These are phyloP conservation scores for Toxicodendron radicans DNA, from an alignment of 345 rosid species.

Conservation along the genomic window DNA sequence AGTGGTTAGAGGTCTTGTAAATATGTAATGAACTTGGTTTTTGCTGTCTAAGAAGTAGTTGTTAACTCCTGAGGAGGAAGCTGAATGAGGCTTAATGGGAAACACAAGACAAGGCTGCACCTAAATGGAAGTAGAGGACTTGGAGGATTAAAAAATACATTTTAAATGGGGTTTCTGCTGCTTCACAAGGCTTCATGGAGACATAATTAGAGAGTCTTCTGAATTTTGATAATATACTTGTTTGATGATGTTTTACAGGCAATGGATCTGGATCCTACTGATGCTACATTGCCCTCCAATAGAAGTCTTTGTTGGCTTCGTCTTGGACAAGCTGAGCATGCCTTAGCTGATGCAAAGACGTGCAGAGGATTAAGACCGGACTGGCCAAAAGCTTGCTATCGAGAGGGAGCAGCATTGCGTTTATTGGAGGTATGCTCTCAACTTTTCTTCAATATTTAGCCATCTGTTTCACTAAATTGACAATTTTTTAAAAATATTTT, in stretches of 20 bases:
- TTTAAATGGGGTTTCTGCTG: neutral
- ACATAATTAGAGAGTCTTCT: neutral
- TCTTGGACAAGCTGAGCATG: slow-evolving; percentile 73
- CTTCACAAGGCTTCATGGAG: neutral
- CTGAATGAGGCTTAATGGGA: neutral
- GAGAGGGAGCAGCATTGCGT: slow-evolving; percentile 92
- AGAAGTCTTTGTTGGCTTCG: slow-evolving; percentile 91
- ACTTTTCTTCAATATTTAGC: neutral
- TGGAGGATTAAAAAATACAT: neutral
- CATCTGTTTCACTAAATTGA: neutral
- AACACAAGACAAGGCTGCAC: neutral
- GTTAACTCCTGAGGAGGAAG: neutral
- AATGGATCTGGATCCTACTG: slow-evolving; percentile 76
- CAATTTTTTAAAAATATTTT: neutral
- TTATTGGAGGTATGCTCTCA: slow-evolving; percentile 51
- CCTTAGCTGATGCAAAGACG: slow-evolving; percentile 73
- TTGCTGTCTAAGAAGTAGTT: neutral
- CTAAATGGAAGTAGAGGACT: neutral
- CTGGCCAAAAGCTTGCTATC: slow-evolving; percentile 87
- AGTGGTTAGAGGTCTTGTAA: neutral
- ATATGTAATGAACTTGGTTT: neutral
- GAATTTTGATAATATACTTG: neutral
- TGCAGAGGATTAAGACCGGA: slow-evolving; percentile 73
- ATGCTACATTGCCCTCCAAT: slow-evolving; percentile 65
- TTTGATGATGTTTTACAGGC: slow-evolving; percentile 51